Evolutionary conservation across 768 basidiomycete species (phyloP), one percentile per base, ranked within the genome.

Genomic region (Chalciporus chontae): DNA sequence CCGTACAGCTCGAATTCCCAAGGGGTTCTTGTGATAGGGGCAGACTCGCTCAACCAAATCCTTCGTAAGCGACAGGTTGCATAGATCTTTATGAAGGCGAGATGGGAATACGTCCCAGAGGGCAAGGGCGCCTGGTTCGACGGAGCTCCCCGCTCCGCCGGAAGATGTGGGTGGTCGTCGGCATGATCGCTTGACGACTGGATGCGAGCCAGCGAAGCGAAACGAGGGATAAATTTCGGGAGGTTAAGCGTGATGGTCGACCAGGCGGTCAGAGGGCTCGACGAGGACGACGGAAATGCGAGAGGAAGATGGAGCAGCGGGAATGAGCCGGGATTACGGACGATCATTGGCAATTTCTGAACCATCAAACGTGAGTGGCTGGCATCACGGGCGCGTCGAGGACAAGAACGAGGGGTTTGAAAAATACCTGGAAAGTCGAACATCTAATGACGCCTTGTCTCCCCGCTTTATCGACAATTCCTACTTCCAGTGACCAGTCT

Each of bases 1-100:
- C 69, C 67, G 61, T 86, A 89, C 40, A 90, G 70, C 60, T 83
- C 77, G 62, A 90, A 88, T 69, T 90, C 88, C 86, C 85, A 88
- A 27, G 87, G 85, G 8, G 74, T 64, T 52, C 71, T 74, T 51
- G 81, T 77, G 47, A 69, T 64, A 48, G 77, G 75, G 8, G 76
- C 76, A 40, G 65, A 69, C 54, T 85, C 78, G 55, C 77, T 79
- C 65, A 90, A 79, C 88, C 89, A 91, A 24, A 91, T 79, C 61
- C 89, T 73, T 53, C 85, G 73, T 57, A 91, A 67, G 32, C 88
- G 78, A 68, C 89, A 91, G 32, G 78, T 87, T 18, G 87, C 87
- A 62, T 89, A 85, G 40, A 91, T 77, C 63, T 83, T 85, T 56
- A 90, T 72, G 58, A 81, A 86, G n/a, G 80, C 76, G 40, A 85